Evolutionary conservation across 1,284 basidiomycete genomes (phyloP), one percentile per base, ranked within the genome.

Genomic region (Ustilago shanxiensis): DNA sequence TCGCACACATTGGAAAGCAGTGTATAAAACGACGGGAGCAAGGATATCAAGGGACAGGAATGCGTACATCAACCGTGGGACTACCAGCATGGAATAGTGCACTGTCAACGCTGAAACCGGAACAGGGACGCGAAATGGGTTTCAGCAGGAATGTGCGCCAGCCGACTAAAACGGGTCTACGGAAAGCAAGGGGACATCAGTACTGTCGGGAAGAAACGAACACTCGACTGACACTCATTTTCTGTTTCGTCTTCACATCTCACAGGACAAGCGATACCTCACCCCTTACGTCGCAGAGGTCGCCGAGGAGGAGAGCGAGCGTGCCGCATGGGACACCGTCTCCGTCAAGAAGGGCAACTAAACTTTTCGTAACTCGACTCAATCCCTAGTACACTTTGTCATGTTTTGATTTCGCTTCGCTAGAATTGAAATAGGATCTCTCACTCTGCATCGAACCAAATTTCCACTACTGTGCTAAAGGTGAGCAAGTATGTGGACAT

Each of bases 251-350:
- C n/a, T n/a, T n/a, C n/a, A n/a, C 28, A 53, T 45, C 13, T 26
- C n/a, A 28, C 86, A 98, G 96, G 96, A 99, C 87, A 87, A 90
- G 73, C 93, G 94, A 74, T 99, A 98, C 90, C 91, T 99, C 80
- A 90, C 89, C 72, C 93, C 94, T 28, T 90, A 93, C 85, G 90
- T 99, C 58, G 82, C 89, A 79, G 90, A 93, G 61, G 92, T 97
- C 70, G 88, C 89, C 81, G 89, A 89, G 78, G 95, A 98, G 88
- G 89, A 93, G 70, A 86, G 88, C 39, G 97, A 99, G 89, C 90
- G 95, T 81, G 87, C 86, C 63, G 89, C 90, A 73, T 98, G 94
- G 93, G 95, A 99, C 89, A 92, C 89, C 18, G 73, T 85, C 60
- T 71, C 81, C 70, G 81, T 84, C 66, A 73, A 83, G 71, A 83